A percentile compares a stretch with the other conserved stretches of the same genome.
Evolutionary conservation across 371 early-diverging fungal genomes (phyloP).

Genomic region (Mucor racemosus): DNA sequence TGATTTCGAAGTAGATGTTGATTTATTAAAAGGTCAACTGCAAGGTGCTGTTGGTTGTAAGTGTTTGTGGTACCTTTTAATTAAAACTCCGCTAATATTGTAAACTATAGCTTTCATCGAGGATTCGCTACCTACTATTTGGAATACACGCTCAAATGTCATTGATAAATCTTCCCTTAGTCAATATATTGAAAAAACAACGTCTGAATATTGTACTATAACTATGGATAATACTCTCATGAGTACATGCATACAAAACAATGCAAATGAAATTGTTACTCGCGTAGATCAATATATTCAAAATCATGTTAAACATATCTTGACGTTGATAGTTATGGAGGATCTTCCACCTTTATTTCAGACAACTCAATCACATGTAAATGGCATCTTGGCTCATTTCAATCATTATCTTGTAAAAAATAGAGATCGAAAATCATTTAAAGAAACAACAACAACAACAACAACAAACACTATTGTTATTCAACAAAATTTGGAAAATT

Average conservation of each 20-base stretch:
- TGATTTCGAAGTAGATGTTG: constrained; percentile 31
- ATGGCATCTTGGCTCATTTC: constrained; percentile 25
- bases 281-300: constrained; percentile 22
- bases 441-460: background rate
- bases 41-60: constrained; percentile 48
- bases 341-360: constrained; percentile 23
- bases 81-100: background rate
- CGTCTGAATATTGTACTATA: constrained; percentile 1
- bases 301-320: constrained; percentile 13
- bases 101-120: constrained; percentile 35
- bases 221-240: background rate
- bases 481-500: constrained; percentile 8
- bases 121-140: constrained; percentile 40
- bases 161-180: constrained; percentile 31
- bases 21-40: constrained; percentile 40
- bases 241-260: constrained; percentile 13
- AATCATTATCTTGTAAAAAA: constrained; percentile 16
- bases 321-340: constrained; percentile 10
- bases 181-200: constrained; percentile 22
- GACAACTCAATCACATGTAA: constrained; percentile 24
- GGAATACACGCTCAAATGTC: constrained; percentile 35
- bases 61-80: background rate
- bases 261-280: constrained; percentile 11
- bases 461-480: background rate
- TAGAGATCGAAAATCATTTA: background rate